These are phyloP conservation scores for Lentinula boryana DNA, from an alignment of 768 basidiomycete species.

Conservation along the genomic window DNA sequence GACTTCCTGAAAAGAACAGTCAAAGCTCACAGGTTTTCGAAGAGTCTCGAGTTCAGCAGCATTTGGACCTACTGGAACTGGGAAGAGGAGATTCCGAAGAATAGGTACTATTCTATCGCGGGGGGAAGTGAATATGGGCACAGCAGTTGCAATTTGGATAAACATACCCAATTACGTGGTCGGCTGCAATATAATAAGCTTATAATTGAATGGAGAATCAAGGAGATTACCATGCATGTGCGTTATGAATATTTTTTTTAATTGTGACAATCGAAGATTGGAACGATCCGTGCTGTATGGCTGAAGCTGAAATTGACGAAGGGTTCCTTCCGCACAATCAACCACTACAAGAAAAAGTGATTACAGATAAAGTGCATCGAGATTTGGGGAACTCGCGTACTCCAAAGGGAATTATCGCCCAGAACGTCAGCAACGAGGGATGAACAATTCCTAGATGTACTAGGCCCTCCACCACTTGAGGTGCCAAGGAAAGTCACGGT, in stretches of 20 bases:
- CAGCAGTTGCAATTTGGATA: not conserved
- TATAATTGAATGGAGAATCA: not conserved
- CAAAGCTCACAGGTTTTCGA: slow-evolving; percentile 14
- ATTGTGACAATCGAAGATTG: slow-evolving; percentile 28
- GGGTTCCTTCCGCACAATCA: slow-evolving; percentile 80
- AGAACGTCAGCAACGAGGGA: slow-evolving; percentile 59
- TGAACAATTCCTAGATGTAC: slow-evolving; percentile 69
- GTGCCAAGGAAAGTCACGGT: slow-evolving; percentile 71
- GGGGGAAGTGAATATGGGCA: not conserved
- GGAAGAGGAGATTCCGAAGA: slow-evolving; percentile 52
- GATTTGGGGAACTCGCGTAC: slow-evolving; percentile 31
- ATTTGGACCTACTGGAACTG: slow-evolving; percentile 23
- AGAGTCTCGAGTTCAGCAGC: slow-evolving; percentile 2
- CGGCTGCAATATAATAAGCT: slow-evolving; percentile 33
- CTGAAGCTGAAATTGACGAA: slow-evolving; percentile 59
- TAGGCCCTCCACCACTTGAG: slow-evolving; percentile 71
- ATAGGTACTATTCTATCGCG: slow-evolving; percentile 43
- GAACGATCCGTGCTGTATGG: slow-evolving; percentile 23
- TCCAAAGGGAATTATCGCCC: slow-evolving; percentile 58
- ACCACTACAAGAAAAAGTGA: slow-evolving; percentile 46
- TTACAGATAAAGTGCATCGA: slow-evolving; percentile 5
- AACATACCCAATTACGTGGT: slow-evolving; percentile 63
- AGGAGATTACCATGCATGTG: slow-evolving; percentile 67
- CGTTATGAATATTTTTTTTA: slow-evolving; percentile 74
- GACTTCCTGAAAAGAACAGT: not conserved